These are phyloP conservation scores for Candida chilensis DNA, from an alignment of 805 yeast genomes.

Conservation along the genomic window DNA sequence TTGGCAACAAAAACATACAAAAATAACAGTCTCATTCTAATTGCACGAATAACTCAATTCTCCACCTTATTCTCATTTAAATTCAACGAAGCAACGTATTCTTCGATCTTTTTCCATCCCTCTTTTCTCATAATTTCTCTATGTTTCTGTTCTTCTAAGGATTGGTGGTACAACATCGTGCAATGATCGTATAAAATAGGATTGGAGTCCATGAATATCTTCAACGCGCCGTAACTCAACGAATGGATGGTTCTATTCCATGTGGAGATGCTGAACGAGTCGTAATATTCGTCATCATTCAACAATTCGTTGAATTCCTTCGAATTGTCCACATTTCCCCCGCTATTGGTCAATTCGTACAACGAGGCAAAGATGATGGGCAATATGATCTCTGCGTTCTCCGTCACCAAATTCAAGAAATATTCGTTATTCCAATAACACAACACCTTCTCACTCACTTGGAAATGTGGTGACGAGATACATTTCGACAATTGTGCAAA, in stretches of 20 bases:
- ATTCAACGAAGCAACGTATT: conserved; percentile 32
- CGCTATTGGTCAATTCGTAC: conserved; percentile 60
- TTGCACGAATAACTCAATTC: no score
- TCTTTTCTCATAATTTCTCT: conserved; percentile 53
- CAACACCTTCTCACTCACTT: conserved; percentile 91
- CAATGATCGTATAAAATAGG: conserved; percentile 90
- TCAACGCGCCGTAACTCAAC: conserved; percentile 83
- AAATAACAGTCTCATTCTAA: no score
- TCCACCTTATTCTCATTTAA: conserved; percentile 1
- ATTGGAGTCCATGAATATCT: conserved; percentile 87
- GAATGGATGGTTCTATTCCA: conserved; percentile 95
- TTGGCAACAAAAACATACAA: no score
- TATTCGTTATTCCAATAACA: conserved; percentile 94
- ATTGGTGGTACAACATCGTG: conserved; percentile 76
- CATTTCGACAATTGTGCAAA: conserved; percentile 93
- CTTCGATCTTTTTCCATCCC: conserved; percentile 66
- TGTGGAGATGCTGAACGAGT: conserved; percentile 36
- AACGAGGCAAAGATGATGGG: conserved; percentile 89
- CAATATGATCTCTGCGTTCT: conserved; percentile 83
- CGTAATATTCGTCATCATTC: conserved; percentile 28
- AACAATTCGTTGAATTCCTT: conserved; percentile 5
- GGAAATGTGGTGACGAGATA: conserved; percentile 92
- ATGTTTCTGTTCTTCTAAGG: conserved; percentile 62
- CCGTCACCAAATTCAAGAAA: conserved; percentile 82
- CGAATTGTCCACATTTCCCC: conserved; percentile 1